Base-by-base conservation (phyloP, 2,329 filamentous ascomycete genomes). In the Fusarium solani-melongenae region DNA sequence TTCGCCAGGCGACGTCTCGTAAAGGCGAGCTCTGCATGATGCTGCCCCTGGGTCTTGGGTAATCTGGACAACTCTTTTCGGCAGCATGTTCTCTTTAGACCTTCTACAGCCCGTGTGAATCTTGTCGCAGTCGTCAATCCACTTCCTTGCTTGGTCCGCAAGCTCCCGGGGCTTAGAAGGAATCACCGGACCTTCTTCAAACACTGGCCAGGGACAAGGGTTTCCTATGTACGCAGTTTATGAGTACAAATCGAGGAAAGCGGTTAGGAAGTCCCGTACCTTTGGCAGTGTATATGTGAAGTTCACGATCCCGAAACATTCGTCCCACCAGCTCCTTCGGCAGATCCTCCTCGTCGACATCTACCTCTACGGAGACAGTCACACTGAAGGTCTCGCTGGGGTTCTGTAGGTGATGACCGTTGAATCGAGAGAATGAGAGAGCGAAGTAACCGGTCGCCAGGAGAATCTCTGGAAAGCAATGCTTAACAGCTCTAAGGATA, bases 381-480 rank as follows among this genome's bases (percentile, higher is more conserved):
- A 46, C 14, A 3, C 22, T 46, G 1, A 46, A 17, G 1, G 41
- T 46, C 14, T 46, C 41, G 9, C 22, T 46, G 4, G 41, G 41
- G 1, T 46, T 27, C 41, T 46, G 41, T 6, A 46, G 8, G 17
- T 46, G 41, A 27, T 5, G 22, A 6, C 41, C 41, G 5, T 27
- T 27, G 11, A 27, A 46, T 46, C 14, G 22, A 46, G 41, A 46
- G 15, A 46, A 46, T 8, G 22, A 27, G 22, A 46, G 41, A 2
- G 1, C 8, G 22, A 46, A 46, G 3, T 27, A 46, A 24, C 0
- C 1, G 1, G 41, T 46, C 1, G 41, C 41, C 2, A 27, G 5
- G 14, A 46, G 8, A 17, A 24, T 27, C 41, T 46, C 41, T 46
- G 41, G 41, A 24, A 46, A 46, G 6, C 41, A 46, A 24, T 46